Evolutionary conservation across 2,329 filamentous ascomycete species (phyloP), one percentile per base, ranked within the genome.

Genomic region (Diaporthe batatas): DNA sequence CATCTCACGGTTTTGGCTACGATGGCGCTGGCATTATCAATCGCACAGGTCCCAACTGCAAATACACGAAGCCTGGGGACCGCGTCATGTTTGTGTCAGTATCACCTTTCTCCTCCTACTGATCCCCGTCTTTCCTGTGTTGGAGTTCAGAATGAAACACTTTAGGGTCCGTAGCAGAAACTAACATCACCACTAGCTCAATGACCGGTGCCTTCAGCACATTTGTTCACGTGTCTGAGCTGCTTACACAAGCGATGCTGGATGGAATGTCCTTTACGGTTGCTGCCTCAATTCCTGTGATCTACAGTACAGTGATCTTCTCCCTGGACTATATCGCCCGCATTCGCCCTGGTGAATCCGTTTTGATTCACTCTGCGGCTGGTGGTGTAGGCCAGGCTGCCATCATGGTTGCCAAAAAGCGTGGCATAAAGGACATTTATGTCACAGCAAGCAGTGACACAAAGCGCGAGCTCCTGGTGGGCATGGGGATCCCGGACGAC

Each of bases 381-480:
- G 84, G 84, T 0, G 82, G 80, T 44, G 81, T 85, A 3, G 84
- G 84, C 1, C 83, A 84, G 69, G 82, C 82, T 0, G 83, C 83
- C 23, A 82, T 85, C 39, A 78, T 79, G 72, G 75, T 86, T 3
- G 82, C 83, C 0, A 80, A 83, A 59, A 80, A 81, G 77, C 70
- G 80, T n/a, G 84, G 83, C 0, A 83, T 84, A 3, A 79, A 83
- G 7, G 54, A 57, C 11, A 79, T 88, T 0, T 87, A 83, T 72
- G 82, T 79, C 0, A 87, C 86, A 0, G 85, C 84, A 4, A 79
- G 82, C 18, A 82, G 77, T 16, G 72, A 78, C 0, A 82, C 83
- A 36, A 85, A 87, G 78, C 82, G 82, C 69, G 74, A 82, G 14
- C 76, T 85, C 4, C 75, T 88, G 4, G 79, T 81, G 25, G 44